Conservation (phyloP, 352 stramenopile species). For the Phytopythium kandeliae region DNA sequence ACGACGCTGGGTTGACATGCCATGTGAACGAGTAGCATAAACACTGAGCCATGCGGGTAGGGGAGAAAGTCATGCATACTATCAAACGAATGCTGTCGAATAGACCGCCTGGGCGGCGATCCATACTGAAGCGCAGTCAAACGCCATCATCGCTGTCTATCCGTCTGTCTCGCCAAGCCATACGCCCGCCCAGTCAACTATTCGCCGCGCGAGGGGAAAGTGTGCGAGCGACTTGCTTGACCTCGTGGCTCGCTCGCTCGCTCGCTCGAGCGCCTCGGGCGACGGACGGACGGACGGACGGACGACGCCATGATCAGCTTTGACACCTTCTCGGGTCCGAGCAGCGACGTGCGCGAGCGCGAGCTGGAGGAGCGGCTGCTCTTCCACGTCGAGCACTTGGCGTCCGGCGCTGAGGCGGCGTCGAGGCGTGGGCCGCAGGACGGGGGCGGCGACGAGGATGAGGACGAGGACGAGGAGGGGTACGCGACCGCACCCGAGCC, state of each 20-base stretch:
- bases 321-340: constrained; percentile 55
- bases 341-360: constrained; percentile 25
- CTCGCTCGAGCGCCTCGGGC: neutral
- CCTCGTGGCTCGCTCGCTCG: neutral
- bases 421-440: neutral
- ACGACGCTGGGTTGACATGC: too few relatives aligned
- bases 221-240: neutral
- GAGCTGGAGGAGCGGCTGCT: constrained; percentile 21
- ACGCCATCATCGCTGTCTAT: too few relatives aligned
- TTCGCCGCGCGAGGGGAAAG: neutral
- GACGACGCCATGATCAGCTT: constrained; percentile 61
- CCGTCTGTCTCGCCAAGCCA: too few relatives aligned
- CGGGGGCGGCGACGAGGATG: neutral
- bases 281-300: neutral
- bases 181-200: too few relatives aligned
- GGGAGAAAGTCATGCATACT: too few relatives aligned
- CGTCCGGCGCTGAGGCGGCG: neutral
- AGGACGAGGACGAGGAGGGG: constrained; percentile 9
- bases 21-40: too few relatives aligned
- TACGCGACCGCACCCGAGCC: constrained; percentile 9
- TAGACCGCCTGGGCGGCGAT: too few relatives aligned
- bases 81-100: too few relatives aligned
- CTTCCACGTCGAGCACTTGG: constrained; percentile 16
- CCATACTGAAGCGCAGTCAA: neutral
- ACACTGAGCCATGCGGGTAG: too few relatives aligned